A percentile compares a stretch with the other conserved stretches of the same genome.
Evolutionary conservation across 169 alveolate genomes (phyloP).

Genomic region (Plasmodium gonderi): DNA sequence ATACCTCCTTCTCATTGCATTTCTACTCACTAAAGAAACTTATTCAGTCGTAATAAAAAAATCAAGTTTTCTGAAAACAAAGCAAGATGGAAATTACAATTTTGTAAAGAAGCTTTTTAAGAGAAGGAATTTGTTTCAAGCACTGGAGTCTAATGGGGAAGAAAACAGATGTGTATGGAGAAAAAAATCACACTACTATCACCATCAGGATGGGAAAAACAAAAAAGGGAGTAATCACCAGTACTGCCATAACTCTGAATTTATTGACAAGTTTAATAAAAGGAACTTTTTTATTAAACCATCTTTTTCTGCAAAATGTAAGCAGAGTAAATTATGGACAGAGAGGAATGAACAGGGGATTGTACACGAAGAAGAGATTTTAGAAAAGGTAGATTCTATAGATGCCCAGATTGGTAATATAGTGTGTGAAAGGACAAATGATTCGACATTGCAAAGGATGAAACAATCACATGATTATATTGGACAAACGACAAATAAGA

Average conservation of each 20-base stretch:
- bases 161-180: background rate
- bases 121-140: background rate
- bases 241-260: background rate
- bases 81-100: background rate
- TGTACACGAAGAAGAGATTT: background rate
- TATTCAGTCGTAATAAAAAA: background rate
- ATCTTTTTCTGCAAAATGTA: background rate
- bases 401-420: background rate
- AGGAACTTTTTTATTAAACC: constrained; percentile 24
- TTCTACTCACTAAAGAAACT: background rate
- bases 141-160: background rate
- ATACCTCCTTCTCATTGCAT: background rate
- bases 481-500: background rate
- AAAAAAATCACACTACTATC: background rate
- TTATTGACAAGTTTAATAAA: constrained; percentile 26
- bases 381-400: background rate
- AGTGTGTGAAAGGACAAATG: background rate
- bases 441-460: background rate
- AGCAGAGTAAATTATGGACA: background rate
- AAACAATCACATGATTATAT: background rate
- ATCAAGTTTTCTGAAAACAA: background rate
- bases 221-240: background rate
- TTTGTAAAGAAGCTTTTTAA: background rate
- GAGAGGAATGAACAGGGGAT: background rate
- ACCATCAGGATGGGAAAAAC: background rate